A percentile compares a stretch with the other conserved stretches of the same genome.
Conservation (phyloP, 345 rosid species). For the Rhodamnia rubescens region DNA sequence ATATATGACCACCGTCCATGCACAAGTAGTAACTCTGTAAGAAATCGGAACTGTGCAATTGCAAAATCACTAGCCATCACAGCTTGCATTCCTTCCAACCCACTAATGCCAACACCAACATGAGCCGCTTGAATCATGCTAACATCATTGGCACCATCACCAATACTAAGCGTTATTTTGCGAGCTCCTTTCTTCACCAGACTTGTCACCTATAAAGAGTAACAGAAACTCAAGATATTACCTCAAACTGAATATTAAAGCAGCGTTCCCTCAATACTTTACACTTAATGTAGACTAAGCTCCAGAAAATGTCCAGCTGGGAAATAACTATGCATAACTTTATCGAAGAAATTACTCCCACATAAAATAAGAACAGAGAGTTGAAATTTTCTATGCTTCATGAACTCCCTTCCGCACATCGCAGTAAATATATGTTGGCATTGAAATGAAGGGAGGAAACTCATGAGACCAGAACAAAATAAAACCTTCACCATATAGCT, state of each 20-base stretch:
- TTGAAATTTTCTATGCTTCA: neutral
- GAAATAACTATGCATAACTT: neutral
- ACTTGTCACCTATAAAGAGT: conserved; percentile 69
- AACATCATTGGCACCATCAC: conserved; percentile 99
- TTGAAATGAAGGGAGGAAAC: neutral
- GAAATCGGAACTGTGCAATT: conserved; percentile 93
- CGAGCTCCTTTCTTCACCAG: conserved; percentile 91
- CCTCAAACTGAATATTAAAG: neutral
- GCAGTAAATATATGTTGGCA: neutral
- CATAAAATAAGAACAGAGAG: neutral
- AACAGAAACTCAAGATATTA: neutral
- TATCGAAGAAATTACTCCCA: neutral
- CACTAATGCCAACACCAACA: conserved; percentile 97
- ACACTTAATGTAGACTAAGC: neutral
- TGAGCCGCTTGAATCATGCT: conserved; percentile 99
- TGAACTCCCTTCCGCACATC: neutral
- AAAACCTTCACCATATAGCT: neutral
- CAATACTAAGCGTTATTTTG: conserved; percentile 95
- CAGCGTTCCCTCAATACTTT: neutral
- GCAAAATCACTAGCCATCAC: conserved; percentile 99
- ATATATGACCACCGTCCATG: conserved; percentile 99
- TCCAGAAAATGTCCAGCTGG: neutral
- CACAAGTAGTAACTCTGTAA: conserved; percentile 91
- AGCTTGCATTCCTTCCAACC: conserved; percentile 99
- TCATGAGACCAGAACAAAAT: neutral